Percentiles rank a stretch among this genome's conserved stretches.
Evolutionary conservation across 176 grass and related monocot species (phyloP).

Genomic region (Triticum aestivum): DNA sequence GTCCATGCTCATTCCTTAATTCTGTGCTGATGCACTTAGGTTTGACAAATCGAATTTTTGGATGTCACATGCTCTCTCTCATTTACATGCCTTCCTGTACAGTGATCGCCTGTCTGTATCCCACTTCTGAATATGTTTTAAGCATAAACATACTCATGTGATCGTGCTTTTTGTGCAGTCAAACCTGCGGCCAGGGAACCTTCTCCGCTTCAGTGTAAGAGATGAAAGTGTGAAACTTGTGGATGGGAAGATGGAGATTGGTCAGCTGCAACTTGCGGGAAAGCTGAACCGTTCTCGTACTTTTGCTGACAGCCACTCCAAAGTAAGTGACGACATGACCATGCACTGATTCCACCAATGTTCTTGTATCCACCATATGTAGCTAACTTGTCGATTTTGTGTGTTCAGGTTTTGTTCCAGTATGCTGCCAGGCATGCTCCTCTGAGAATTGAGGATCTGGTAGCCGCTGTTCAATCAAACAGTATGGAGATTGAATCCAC

Average conservation of each 20-base stretch:
- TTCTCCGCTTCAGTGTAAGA: constrained; percentile 69
- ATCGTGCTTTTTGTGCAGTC: constrained; percentile 48
- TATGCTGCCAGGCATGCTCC: constrained; percentile 76
- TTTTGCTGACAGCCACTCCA: constrained; percentile 90
- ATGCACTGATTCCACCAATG: constrained; percentile 20
- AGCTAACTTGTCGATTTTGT: not conserved
- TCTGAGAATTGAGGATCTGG: constrained; percentile 79
- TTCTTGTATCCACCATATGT: not conserved
- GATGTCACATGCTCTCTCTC: not conserved
- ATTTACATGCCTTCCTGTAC: not conserved
- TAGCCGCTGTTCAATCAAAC: constrained; percentile 58
- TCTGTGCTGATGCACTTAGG: not conserved
- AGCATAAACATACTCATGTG: not conserved
- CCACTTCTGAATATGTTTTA: constrained; percentile 1
- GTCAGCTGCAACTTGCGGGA: constrained; percentile 62
- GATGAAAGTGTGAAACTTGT: constrained; percentile 84
- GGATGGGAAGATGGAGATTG: constrained; percentile 75
- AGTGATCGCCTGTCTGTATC: not conserved
- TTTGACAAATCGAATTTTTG: not conserved
- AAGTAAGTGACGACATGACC: constrained; percentile 52
- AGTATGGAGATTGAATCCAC: constrained; percentile 43
- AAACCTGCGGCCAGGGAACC: constrained; percentile 61
- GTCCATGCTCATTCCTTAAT: not conserved
- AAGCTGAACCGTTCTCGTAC: constrained; percentile 66
- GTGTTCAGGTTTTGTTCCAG: constrained; percentile 84